Percentiles rank a stretch among this genome's conserved stretches.
phyloP scores from a whole-genome alignment of 164 flowering plant species.

The Euptelea pleiosperma region DNA sequence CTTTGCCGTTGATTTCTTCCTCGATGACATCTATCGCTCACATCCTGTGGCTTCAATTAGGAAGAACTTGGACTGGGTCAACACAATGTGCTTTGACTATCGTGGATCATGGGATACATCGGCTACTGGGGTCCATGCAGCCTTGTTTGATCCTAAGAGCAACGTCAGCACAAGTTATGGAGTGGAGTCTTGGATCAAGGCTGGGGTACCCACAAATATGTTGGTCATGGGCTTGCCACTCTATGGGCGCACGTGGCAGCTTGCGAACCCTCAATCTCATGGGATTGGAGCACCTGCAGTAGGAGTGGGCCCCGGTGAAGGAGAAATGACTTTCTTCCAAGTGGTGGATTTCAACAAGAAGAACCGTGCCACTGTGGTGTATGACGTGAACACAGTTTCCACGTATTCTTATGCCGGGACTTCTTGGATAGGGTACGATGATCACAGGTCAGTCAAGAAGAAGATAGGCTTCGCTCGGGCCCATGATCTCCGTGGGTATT shows the following conservation, averaged over 20 bases:
- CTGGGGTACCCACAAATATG: slow-evolving; percentile 32
- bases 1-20: slow-evolving; percentile 29
- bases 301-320: slow-evolving; percentile 40
- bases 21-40: background rate
- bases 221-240: slow-evolving; percentile 57
- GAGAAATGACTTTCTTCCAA: slow-evolving; percentile 25
- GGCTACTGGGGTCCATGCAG: slow-evolving; percentile 50
- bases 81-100: slow-evolving; percentile 48
- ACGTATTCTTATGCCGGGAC: slow-evolving; percentile 36
- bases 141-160: slow-evolving; percentile 39
- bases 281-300: slow-evolving; percentile 46
- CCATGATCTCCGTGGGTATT: slow-evolving; percentile 47
- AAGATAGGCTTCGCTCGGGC: slow-evolving; percentile 44
- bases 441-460: slow-evolving; percentile 12
- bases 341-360: slow-evolving; percentile 29
- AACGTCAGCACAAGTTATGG: slow-evolving; percentile 43
- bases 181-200: slow-evolving; percentile 41
- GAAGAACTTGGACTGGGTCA: slow-evolving; percentile 47
- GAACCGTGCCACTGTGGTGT: slow-evolving; percentile 35
- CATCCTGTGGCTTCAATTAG: slow-evolving; percentile 36
- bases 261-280: slow-evolving; percentile 27
- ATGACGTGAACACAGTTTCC: slow-evolving; percentile 36
- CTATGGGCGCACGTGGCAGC: slow-evolving; percentile 50
- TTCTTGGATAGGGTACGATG: slow-evolving; percentile 55
- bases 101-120: slow-evolving; percentile 45